Evolutionary conservation across 345 rosid species (phyloP).

Genomic region (Heritiera littoralis): DNA sequence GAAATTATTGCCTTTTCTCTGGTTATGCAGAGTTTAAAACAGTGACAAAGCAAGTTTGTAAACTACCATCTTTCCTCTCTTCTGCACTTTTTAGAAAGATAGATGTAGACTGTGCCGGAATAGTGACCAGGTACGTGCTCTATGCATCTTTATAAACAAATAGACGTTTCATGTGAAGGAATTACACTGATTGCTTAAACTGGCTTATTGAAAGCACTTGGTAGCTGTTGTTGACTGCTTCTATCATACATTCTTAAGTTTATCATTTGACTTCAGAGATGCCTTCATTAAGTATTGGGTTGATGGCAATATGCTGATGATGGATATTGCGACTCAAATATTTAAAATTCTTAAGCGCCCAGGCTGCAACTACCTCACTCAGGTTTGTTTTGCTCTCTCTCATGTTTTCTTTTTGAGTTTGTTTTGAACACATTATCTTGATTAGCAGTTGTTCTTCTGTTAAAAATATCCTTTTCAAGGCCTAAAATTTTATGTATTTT

Average conservation of each 20-base stretch:
- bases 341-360: conserved; percentile 75
- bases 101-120: conserved; percentile 52
- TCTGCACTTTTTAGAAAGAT: conserved; percentile 67
- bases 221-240: background rate
- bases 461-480: background rate
- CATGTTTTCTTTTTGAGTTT: background rate
- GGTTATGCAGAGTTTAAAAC: conserved; percentile 68
- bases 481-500: background rate
- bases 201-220: conserved; percentile 4
- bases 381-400: conserved; percentile 46
- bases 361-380: conserved; percentile 61
- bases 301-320: conserved; percentile 61
- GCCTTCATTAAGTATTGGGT: conserved; percentile 76
- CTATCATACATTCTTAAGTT: background rate
- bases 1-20: conserved; percentile 25
- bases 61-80: conserved; percentile 84
- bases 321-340: conserved; percentile 68
- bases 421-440: background rate
- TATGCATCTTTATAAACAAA: background rate
- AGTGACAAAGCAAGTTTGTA: conserved; percentile 75
- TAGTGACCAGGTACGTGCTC: conserved; percentile 62
- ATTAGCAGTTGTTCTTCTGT: conserved; percentile 11
- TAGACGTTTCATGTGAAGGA: background rate
- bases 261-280: conserved; percentile 50
- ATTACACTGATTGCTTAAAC: conserved; percentile 9